Evolutionary conservation across 768 basidiomycete genomes (phyloP).

Genomic region (Suillus hirtellus): DNA sequence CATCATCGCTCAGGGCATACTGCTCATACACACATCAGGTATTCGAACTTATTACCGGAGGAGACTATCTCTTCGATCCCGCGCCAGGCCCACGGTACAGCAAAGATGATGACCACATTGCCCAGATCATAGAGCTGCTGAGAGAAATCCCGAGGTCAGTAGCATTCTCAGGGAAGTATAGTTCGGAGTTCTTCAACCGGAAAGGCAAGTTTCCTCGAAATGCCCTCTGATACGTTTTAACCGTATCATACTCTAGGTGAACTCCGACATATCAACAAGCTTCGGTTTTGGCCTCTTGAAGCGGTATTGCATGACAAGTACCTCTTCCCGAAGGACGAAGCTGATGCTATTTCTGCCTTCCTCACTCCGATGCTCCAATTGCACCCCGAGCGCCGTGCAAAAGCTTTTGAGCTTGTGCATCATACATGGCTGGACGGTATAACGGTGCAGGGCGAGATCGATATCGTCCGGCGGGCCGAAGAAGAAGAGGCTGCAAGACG

Average conservation of each 20-base stretch:
- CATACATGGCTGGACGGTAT: conserved; percentile 88
- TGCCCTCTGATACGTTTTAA: background rate
- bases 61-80: conserved; percentile 98
- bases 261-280: conserved; percentile 90
- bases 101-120: conserved; percentile 97
- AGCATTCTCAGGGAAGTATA: conserved; percentile 91
- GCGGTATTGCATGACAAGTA: conserved; percentile 93
- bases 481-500: conserved; percentile 43
- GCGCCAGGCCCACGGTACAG: conserved; percentile 92
- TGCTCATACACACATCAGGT: conserved; percentile 48
- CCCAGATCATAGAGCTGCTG: conserved; percentile 95
- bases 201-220: conserved; percentile 57
- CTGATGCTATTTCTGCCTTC: conserved; percentile 79
- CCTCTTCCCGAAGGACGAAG: conserved; percentile 81
- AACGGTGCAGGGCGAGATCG: conserved; percentile 88
- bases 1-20: conserved; percentile 2
- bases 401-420: conserved; percentile 80
- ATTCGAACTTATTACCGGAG: conserved; percentile 94
- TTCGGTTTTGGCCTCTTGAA: conserved; percentile 88
- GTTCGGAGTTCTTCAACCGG: conserved; percentile 93
- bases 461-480: conserved; percentile 69
- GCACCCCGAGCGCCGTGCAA: conserved; percentile 85
- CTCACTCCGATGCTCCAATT: conserved; percentile 88
- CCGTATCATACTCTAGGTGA: conserved; percentile 50
- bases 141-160: conserved; percentile 85